phyloP scores from a whole-genome alignment of 495 filamentous ascomycete species.

The Elaphomyces granulatus region DNA sequence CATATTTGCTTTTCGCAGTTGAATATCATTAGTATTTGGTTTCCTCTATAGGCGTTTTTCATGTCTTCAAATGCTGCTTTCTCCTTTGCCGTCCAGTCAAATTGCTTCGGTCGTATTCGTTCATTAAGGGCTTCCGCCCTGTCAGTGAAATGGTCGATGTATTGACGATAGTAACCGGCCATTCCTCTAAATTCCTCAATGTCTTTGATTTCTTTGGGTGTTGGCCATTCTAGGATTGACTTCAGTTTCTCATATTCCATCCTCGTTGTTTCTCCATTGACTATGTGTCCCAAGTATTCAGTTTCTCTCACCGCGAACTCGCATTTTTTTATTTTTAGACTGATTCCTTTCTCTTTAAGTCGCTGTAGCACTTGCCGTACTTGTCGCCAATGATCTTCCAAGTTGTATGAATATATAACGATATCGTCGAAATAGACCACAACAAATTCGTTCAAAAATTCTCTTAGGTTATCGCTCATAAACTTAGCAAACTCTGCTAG shows the following conservation, averaged over 20 bases:
- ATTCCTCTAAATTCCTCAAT: constrained; percentile 6
- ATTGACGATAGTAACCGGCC: constrained; percentile 8
- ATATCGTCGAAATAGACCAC: constrained; percentile 9
- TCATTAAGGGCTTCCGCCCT: constrained; percentile 2
- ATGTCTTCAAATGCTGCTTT: constrained; percentile 5
- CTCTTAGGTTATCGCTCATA: constrained; percentile 4
- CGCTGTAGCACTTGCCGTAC: constrained; percentile 1
- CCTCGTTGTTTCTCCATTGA: constrained; percentile 1
- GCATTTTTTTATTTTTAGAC: constrained; percentile 10
- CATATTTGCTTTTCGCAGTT: background rate
- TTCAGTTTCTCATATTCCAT: constrained; percentile 7
- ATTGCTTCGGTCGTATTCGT: no score
- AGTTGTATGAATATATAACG: constrained; percentile 6
- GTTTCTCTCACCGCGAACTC: constrained; percentile 6
- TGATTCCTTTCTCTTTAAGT: constrained; percentile 4
- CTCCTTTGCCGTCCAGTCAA: constrained; percentile 1
- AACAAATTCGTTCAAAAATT: constrained; percentile 8
- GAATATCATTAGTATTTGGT: background rate
- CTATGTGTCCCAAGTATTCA: constrained; percentile 6
- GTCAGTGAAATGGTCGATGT: constrained; percentile 5
- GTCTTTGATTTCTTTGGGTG: constrained; percentile 3
- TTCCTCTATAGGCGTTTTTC: constrained; percentile 1
- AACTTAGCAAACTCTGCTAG: constrained; percentile 7
- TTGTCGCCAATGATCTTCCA: constrained; percentile 5
- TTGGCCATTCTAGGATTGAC: constrained; percentile 3